phyloP scores from a whole-genome alignment of 2,329 filamentous ascomycete species.

The Sporothrix globosa region DNA sequence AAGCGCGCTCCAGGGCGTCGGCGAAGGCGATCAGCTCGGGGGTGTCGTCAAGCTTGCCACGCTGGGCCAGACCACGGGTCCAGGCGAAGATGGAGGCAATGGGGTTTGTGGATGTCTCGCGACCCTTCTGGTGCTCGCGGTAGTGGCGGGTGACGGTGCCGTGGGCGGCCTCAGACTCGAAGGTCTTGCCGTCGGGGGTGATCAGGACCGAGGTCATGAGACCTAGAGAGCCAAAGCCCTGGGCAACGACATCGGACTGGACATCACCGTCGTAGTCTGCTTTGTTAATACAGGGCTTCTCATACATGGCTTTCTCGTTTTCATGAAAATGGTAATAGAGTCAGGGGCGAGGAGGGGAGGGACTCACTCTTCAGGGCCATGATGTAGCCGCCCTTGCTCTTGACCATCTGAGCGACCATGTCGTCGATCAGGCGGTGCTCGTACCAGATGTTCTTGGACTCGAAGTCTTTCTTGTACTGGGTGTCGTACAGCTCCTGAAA shows the following conservation, averaged over 20 bases:
- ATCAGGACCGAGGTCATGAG: conserved; percentile 98
- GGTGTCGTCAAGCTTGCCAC: conserved; percentile 89
- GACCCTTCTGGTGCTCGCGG: conserved; percentile 98
- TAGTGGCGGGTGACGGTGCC: conserved; percentile 98
- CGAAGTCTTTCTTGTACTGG: conserved; percentile 84
- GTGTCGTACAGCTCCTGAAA: conserved; percentile 96
- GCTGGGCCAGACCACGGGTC: conserved; percentile 92
- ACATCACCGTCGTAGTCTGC: conserved; percentile 98
- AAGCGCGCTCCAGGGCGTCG: conserved; percentile 88
- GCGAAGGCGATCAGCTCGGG: conserved; percentile 90
- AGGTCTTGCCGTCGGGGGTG: conserved; percentile 94
- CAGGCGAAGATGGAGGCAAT: conserved; percentile 99
- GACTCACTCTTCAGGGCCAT: conserved; percentile 95
- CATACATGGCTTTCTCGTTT: too few species aligned
- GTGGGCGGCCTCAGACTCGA: conserved; percentile 96
- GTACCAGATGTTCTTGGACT: conserved; percentile 94
- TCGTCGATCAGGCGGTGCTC: conserved; percentile 99
- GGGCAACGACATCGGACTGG: conserved; percentile 96
- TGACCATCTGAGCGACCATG: conserved; percentile 99
- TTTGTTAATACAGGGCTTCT: not conserved
- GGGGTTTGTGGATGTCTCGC: conserved; percentile 96
- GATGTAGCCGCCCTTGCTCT: conserved; percentile 93
- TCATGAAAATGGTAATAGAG: too few species aligned
- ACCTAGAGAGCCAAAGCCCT: conserved; percentile 96
- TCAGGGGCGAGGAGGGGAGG: not conserved